Percentiles rank a stretch among this genome's conserved stretches.
phyloP scores from a whole-genome alignment of 2,329 filamentous ascomycete species.

The Colletotrichum orchidophilum region DNA sequence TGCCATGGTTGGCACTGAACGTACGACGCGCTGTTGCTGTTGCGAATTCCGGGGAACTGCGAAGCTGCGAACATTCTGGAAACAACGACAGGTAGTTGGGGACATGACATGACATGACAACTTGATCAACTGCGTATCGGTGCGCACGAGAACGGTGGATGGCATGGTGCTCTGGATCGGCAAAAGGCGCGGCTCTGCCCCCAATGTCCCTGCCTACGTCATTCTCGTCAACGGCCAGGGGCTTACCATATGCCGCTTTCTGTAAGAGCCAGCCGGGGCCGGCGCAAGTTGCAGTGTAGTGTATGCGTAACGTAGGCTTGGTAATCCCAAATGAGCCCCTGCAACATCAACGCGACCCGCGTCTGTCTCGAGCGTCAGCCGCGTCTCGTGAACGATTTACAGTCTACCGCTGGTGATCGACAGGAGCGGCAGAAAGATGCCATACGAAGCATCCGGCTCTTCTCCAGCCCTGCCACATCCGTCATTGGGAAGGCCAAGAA shows the following conservation, averaged over 20 bases:
- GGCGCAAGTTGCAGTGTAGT: neutral
- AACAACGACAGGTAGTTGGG: neutral
- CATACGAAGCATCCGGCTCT: neutral
- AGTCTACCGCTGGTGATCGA: neutral
- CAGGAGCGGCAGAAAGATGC: neutral
- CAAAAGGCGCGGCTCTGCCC: neutral
- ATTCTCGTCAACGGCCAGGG: neutral
- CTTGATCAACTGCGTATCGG: neutral
- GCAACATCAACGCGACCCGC: neutral
- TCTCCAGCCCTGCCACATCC: conserved; percentile 14
- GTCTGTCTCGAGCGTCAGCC: neutral
- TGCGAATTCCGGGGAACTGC: neutral
- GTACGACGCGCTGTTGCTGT: neutral
- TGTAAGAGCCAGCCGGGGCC: neutral
- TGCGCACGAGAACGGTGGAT: conserved; percentile 8
- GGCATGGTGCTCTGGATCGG: conserved; percentile 3
- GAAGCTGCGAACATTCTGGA: conserved; percentile 1
- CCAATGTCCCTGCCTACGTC: neutral
- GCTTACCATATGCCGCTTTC: neutral
- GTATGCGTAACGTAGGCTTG: neutral
- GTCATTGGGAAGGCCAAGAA: conserved; percentile 8
- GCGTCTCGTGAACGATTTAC: neutral
- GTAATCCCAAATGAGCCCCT: neutral
- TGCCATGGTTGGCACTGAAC: conserved; percentile 9
- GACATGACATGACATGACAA: neutral